Percentiles rank a stretch among this genome's conserved stretches.
Evolutionary conservation across 257 asterid species (phyloP).

Genomic region (Penstemon newberryi): DNA sequence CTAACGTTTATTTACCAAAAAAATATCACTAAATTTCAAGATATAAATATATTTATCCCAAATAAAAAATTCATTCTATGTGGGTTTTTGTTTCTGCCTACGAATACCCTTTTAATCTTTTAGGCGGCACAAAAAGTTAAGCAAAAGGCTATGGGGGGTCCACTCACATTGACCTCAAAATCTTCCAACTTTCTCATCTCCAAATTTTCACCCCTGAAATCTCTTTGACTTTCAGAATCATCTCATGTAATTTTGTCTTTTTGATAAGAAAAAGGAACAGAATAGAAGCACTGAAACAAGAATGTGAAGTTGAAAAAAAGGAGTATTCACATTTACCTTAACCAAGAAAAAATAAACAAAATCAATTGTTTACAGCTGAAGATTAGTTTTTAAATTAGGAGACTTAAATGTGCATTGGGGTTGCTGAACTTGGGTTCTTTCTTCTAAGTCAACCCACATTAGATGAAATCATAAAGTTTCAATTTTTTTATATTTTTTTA

Average conservation of each 20-base stretch:
- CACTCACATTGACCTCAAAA: slow-evolving; percentile 48
- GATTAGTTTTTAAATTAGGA: slow-evolving; percentile 28
- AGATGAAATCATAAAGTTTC: slow-evolving; percentile 38
- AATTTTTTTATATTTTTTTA: slow-evolving; percentile 17
- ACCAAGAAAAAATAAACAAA: slow-evolving; percentile 14
- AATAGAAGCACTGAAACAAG: slow-evolving; percentile 50
- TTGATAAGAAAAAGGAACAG: slow-evolving; percentile 30
- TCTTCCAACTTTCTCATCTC: slow-evolving; percentile 15
- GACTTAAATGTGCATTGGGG: slow-evolving; percentile 63
- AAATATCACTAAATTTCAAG: too few species aligned
- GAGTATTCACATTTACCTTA: slow-evolving; percentile 3
- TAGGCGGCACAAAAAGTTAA: slow-evolving; percentile 39
- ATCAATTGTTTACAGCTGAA: slow-evolving; percentile 31
- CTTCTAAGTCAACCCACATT: slow-evolving; percentile 60
- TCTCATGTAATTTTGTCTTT: slow-evolving; percentile 31
- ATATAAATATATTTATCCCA: too few species aligned
- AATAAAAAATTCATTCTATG: not conserved
- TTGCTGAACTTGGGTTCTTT: slow-evolving; percentile 38
- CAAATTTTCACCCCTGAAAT: slow-evolving; percentile 25
- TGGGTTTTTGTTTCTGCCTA: slow-evolving; percentile 40
- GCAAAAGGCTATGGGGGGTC: slow-evolving; percentile 36
- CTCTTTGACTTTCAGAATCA: slow-evolving; percentile 44
- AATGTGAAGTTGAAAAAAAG: slow-evolving; percentile 39
- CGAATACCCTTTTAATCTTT: slow-evolving; percentile 8
- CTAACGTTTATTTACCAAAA: too few species aligned